Conservation (phyloP, 495 filamentous ascomycete genomes). For the Trichocladium uniseriatum region DNA sequence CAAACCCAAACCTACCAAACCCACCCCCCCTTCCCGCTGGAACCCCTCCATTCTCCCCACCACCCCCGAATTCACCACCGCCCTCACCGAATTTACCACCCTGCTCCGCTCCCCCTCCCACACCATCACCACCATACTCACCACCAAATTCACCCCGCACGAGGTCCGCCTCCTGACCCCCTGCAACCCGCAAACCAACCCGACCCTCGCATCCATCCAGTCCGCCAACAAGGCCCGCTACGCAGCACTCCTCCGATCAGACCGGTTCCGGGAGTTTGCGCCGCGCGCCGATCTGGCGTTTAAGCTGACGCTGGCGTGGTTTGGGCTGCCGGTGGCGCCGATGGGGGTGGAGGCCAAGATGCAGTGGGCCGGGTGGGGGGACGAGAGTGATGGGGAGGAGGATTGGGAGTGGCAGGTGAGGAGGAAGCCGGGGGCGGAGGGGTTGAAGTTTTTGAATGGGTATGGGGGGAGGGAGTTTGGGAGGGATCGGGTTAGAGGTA, state of each 20-base stretch:
- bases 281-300: slow-evolving; percentile 15
- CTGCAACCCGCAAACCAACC: neutral
- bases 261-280: slow-evolving; percentile 1
- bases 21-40: neutral
- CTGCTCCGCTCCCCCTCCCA: slow-evolving; percentile 3
- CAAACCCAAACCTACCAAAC: neutral
- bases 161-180: slow-evolving; percentile 17
- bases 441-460: slow-evolving; percentile 10
- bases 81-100: neutral
- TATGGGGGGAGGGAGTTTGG: slow-evolving; percentile 4
- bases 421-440: slow-evolving; percentile 2
- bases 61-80: slow-evolving; percentile 5
- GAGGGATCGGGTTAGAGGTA: neutral
- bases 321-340: slow-evolving; percentile 24
- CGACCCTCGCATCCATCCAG: slow-evolving; percentile 13
- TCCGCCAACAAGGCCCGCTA: slow-evolving; percentile 13
- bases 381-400: neutral
- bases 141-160: slow-evolving; percentile 8
- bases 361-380: neutral
- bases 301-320: slow-evolving; percentile 22
- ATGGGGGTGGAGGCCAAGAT: slow-evolving; percentile 3
- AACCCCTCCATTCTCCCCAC: slow-evolving; percentile 12
- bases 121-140: slow-evolving; percentile 12
- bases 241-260: slow-evolving; percentile 2
- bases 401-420: slow-evolving; percentile 4